A percentile compares a stretch with the other conserved stretches of the same genome.
These are phyloP conservation scores for Macroventuria anomochaeta DNA, from an alignment of 2,329 filamentous ascomycete species.

Conservation along the genomic window DNA sequence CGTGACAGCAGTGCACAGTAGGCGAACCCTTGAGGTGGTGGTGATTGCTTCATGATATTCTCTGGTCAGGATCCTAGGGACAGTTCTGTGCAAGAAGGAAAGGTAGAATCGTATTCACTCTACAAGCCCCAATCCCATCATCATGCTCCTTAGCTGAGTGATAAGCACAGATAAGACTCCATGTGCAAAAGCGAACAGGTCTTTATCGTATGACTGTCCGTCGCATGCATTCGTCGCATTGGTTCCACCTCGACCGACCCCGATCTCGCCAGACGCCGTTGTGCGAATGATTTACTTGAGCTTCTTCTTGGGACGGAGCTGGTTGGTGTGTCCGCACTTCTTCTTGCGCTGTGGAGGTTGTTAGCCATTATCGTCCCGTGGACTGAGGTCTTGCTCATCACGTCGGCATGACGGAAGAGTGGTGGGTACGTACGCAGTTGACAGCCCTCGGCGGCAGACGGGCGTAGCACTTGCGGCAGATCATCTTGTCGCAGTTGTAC, in stretches of 20 bases:
- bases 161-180: constrained; percentile 36
- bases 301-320: constrained; percentile 99
- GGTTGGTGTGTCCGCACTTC: constrained; percentile 99
- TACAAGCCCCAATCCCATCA: constrained; percentile 40
- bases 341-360: constrained; percentile 68
- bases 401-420: neutral
- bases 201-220: constrained; percentile 29
- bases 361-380: constrained; percentile 22
- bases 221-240: constrained; percentile 43
- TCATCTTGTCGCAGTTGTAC: constrained; percentile 99
- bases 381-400: neutral
- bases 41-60: constrained; percentile 20
- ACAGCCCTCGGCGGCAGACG: constrained; percentile 97
- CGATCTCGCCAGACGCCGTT: constrained; percentile 45
- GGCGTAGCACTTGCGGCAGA: constrained; percentile 99
- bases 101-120: constrained; percentile 45
- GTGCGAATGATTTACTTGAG: constrained; percentile 74
- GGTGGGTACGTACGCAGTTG: constrained; percentile 72
- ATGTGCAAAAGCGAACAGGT: constrained; percentile 35
- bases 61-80: constrained; percentile 18
- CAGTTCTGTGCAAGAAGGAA: constrained; percentile 29
- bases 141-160: constrained; percentile 34
- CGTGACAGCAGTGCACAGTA: neutral
- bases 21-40: constrained; percentile 1
- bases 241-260: constrained; percentile 34